Evolutionary conservation across 108 stramenopile genomes (phyloP).

Genomic region (Cyclotella cryptica): DNA sequence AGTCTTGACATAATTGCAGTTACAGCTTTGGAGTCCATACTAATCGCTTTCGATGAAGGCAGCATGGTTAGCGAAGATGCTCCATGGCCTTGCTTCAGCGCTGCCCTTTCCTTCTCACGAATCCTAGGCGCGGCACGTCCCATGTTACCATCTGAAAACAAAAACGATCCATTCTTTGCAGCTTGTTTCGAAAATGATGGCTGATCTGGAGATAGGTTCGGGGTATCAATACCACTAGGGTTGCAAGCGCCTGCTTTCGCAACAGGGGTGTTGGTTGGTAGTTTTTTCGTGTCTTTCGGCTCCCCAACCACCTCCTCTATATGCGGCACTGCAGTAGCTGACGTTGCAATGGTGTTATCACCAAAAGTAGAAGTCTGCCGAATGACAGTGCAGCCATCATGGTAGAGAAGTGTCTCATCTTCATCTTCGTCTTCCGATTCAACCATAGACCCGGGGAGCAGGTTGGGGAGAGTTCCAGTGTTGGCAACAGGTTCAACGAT

Average conservation of each 20-base stretch:
- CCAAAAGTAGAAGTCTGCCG: conserved; percentile 29
- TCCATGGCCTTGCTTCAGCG: conserved; percentile 12
- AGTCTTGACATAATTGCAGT: conserved; percentile 4
- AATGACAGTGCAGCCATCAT: conserved; percentile 49
- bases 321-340: conserved; percentile 7
- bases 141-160: conserved; percentile 51
- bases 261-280: background rate
- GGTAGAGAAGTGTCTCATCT: conserved; percentile 36
- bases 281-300: background rate
- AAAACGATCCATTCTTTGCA: conserved; percentile 42
- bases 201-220: conserved; percentile 27
- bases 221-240: conserved; percentile 4
- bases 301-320: background rate
- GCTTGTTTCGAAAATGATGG: conserved; percentile 40
- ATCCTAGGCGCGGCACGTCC: conserved; percentile 45
- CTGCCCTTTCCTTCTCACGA: conserved; percentile 38
- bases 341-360: conserved; percentile 45
- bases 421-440: conserved; percentile 46
- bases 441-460: conserved; percentile 27
- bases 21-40: background rate
- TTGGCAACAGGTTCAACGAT: conserved; percentile 1
- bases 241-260: background rate
- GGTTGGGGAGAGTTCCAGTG: conserved; percentile 13
- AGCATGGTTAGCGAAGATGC: conserved; percentile 44
- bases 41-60: conserved; percentile 21